Evolutionary conservation across 108 stramenopile genomes (phyloP).

Genomic region (Cyclostephanos tholiformis): DNA sequence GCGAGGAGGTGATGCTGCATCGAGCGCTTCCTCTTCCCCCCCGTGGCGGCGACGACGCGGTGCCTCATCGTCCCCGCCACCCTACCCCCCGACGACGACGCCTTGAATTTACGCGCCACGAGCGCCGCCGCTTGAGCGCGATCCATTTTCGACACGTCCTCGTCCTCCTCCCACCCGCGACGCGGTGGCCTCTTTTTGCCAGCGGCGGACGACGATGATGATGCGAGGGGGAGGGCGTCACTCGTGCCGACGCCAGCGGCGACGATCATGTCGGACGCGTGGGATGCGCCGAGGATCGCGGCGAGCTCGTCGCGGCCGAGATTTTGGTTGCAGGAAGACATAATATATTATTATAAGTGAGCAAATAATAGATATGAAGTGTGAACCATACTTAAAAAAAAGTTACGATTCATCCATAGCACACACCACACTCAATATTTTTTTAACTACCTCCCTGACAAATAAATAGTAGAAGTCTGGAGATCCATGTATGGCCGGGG

Average conservation of each 20-base stretch:
- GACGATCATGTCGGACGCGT: slow-evolving; percentile 43
- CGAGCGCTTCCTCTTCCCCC: slow-evolving; percentile 44
- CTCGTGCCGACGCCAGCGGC: slow-evolving; percentile 3
- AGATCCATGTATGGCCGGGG: too few relatives aligned
- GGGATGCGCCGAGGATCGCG: slow-evolving; percentile 72
- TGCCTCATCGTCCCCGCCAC: slow-evolving; percentile 23
- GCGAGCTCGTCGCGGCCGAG: slow-evolving; percentile 79
- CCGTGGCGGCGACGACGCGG: slow-evolving; percentile 10
- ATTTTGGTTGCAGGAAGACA: slow-evolving; percentile 14
- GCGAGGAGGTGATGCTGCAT: slow-evolving; percentile 58
- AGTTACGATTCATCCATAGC: too few relatives aligned
- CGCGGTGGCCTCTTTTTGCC: slow-evolving; percentile 4
- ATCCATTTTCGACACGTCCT: slow-evolving; percentile 68
- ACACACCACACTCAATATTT: too few relatives aligned
- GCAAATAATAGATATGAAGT: too few relatives aligned
- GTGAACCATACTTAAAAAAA: too few relatives aligned
- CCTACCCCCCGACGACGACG: slow-evolving; percentile 1
- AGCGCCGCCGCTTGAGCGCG: slow-evolving; percentile 74
- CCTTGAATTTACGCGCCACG: slow-evolving; percentile 33
- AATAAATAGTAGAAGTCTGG: too few relatives aligned
- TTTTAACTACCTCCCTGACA: too few relatives aligned
- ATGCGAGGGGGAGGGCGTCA: neutral
- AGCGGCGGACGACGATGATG: slow-evolving; percentile 6
- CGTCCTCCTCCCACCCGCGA: slow-evolving; percentile 10
- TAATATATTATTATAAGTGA: too few relatives aligned